Conservation (phyloP, 1,284 basidiomycete species). For the Mycosarcoma maydis region DNA sequence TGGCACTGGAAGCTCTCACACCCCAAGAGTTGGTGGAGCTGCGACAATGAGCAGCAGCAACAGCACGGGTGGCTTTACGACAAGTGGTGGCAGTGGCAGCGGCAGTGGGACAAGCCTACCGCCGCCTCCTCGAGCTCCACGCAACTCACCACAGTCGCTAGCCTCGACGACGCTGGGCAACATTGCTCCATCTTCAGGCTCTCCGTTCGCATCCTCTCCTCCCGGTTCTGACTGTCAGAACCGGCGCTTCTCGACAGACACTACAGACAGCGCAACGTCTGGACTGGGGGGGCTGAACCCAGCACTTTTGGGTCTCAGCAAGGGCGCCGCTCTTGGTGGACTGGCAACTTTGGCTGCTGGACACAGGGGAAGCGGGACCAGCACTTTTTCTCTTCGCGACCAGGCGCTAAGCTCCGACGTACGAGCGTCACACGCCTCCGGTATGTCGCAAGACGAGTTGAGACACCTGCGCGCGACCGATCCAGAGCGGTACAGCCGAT, state of each 20-base stretch:
- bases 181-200: conserved; percentile 1
- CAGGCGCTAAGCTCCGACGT: background rate
- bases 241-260: conserved; percentile 19
- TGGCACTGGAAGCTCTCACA: conserved; percentile 9
- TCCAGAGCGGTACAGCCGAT: conserved; percentile 46
- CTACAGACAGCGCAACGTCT: conserved; percentile 14
- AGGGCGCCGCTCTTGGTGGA: conserved; percentile 33
- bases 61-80: conserved; percentile 39
- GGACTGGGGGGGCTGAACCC: conserved; percentile 15
- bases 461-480: conserved; percentile 28
- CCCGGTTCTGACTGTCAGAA: background rate
- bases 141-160: conserved; percentile 9
- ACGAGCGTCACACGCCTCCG: conserved; percentile 13
- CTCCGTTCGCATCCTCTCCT: conserved; percentile 2
- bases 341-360: conserved; percentile 50
- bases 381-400: conserved; percentile 28
- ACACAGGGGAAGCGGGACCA: conserved; percentile 47
- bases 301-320: conserved; percentile 35
- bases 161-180: conserved; percentile 6
- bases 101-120: conserved; percentile 36
- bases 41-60: conserved; percentile 40
- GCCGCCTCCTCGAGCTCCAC: conserved; percentile 38
- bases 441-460: conserved; percentile 28
- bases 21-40: conserved; percentile 3
- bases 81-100: conserved; percentile 28